phyloP scores from a whole-genome alignment of 108 stramenopile species.

The Phaeodactylum tricornutum region DNA sequence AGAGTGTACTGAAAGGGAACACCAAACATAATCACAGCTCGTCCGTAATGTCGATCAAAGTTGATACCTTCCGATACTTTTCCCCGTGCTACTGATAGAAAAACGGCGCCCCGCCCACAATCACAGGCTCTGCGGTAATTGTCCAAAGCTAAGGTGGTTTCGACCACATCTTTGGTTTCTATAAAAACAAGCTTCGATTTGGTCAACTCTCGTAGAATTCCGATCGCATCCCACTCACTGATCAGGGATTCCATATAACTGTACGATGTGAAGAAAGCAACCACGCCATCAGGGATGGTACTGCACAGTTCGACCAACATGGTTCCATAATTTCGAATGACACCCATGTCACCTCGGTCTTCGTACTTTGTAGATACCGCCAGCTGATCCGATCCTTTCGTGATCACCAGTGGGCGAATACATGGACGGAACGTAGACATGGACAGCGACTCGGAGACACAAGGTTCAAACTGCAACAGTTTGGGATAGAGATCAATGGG shows the following conservation, averaged over 20 bases:
- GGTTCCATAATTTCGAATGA: slow-evolving; percentile 66
- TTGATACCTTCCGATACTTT: slow-evolving; percentile 99
- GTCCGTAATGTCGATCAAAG: slow-evolving; percentile 98
- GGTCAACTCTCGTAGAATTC: slow-evolving; percentile 80
- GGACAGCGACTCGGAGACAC: slow-evolving; percentile 85
- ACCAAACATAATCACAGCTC: slow-evolving; percentile 96
- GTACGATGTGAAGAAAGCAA: slow-evolving; percentile 98
- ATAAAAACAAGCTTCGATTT: slow-evolving; percentile 96
- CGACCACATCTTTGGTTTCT: slow-evolving; percentile 99
- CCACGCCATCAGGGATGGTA: slow-evolving; percentile 93
- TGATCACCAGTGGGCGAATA: slow-evolving; percentile 94
- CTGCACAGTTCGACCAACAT: slow-evolving; percentile 87
- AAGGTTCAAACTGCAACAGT: slow-evolving; percentile 94
- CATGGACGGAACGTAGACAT: slow-evolving; percentile 99
- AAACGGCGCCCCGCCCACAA: slow-evolving; percentile 96
- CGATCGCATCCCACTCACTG: slow-evolving; percentile 90
- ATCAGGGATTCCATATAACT: slow-evolving; percentile 96
- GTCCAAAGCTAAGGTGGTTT: slow-evolving; percentile 95
- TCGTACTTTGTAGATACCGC: slow-evolving; percentile 85
- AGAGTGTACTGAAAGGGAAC: slow-evolving; percentile 99
- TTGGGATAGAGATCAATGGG: slow-evolving; percentile 99
- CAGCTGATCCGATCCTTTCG: slow-evolving; percentile 87
- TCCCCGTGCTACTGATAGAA: slow-evolving; percentile 97
- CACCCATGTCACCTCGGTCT: slow-evolving; percentile 84
- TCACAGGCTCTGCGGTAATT: slow-evolving; percentile 97